A percentile compares a stretch with the other conserved stretches of the same genome.
phyloP scores from a whole-genome alignment of 139 green algal species.

The Deuterostichococcus epilithicus region DNA sequence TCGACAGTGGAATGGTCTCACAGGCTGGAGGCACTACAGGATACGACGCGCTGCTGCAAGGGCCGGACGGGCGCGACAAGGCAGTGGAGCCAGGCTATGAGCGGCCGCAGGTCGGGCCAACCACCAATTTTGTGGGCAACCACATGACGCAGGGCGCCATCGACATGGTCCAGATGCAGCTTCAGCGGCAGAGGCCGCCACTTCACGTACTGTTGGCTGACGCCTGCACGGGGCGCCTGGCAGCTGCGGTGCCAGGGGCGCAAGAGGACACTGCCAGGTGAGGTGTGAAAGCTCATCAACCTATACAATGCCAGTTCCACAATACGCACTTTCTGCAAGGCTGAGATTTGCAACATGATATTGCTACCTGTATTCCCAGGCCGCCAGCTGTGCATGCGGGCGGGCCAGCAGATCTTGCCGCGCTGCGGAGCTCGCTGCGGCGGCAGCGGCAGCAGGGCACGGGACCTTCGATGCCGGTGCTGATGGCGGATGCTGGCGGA shows the following conservation, averaged over 20 bases:
- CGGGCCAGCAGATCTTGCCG: no score
- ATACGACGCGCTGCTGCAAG: slow-evolving; percentile 32
- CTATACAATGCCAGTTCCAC: background rate
- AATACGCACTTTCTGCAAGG: background rate
- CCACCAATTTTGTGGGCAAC: slow-evolving; percentile 85
- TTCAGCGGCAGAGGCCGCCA: background rate
- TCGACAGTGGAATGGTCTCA: background rate
- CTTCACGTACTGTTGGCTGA: background rate
- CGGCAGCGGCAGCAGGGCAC: no score
- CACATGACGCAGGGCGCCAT: slow-evolving; percentile 81
- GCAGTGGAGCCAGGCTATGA: slow-evolving; percentile 62
- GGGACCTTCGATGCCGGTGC: no score
- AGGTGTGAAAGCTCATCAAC: background rate
- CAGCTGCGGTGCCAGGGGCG: background rate
- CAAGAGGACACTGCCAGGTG: no score
- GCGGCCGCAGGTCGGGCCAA: slow-evolving; percentile 54
- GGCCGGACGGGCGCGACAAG: slow-evolving; percentile 26
- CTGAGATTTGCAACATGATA: background rate
- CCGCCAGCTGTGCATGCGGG: no score
- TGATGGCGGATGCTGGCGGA: no score
- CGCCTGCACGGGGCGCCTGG: background rate
- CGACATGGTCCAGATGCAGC: slow-evolving; percentile 64
- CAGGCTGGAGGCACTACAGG: slow-evolving; percentile 22
- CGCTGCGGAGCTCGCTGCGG: no score
- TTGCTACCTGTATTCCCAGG: no score